Evolutionary conservation across 208 protist genomes (phyloP).

Genomic region (Acanthamoeba polyphaga): DNA sequence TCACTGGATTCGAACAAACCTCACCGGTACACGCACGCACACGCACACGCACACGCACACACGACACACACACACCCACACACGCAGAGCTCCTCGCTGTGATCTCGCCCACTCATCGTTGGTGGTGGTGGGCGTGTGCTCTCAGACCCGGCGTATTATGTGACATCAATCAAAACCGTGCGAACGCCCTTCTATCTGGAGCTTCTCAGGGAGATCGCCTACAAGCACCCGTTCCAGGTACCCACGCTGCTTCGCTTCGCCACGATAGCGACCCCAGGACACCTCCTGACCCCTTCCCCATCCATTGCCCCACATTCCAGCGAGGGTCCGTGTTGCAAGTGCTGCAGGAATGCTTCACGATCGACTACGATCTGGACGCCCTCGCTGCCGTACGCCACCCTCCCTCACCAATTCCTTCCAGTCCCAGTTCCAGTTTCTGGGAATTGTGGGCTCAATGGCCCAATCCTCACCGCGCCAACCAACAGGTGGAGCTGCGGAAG

Average conservation of each 20-base stretch:
- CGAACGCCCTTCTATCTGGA: slow-evolving; percentile 60
- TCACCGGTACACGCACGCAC: background rate
- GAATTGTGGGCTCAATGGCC: too few species aligned
- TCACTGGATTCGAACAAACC: slow-evolving; percentile 70
- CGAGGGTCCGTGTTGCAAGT: slow-evolving; percentile 37
- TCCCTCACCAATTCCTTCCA: background rate
- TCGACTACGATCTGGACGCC: slow-evolving; percentile 76
- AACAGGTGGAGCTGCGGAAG: slow-evolving; percentile 68
- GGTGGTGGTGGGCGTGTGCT: too few species aligned
- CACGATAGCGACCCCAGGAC: too few species aligned
- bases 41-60: too few species aligned
- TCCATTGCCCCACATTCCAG: background rate
- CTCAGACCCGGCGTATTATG: slow-evolving; percentile 50
- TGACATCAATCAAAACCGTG: slow-evolving; percentile 61
- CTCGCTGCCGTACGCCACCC: slow-evolving; percentile 21
- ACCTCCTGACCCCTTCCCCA: too few species aligned
- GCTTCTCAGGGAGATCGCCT: slow-evolving; percentile 51
- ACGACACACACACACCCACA: too few species aligned
- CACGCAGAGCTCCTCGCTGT: too few species aligned
- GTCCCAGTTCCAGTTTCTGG: too few species aligned
- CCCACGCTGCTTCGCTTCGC: background rate
- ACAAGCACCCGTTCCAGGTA: slow-evolving; percentile 62
- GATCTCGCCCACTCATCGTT: too few species aligned
- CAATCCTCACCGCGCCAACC: too few species aligned
- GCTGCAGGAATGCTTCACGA: slow-evolving; percentile 56